phyloP scores from a whole-genome alignment of 2,329 filamentous ascomycete species.

The Neonectria coccinea region DNA sequence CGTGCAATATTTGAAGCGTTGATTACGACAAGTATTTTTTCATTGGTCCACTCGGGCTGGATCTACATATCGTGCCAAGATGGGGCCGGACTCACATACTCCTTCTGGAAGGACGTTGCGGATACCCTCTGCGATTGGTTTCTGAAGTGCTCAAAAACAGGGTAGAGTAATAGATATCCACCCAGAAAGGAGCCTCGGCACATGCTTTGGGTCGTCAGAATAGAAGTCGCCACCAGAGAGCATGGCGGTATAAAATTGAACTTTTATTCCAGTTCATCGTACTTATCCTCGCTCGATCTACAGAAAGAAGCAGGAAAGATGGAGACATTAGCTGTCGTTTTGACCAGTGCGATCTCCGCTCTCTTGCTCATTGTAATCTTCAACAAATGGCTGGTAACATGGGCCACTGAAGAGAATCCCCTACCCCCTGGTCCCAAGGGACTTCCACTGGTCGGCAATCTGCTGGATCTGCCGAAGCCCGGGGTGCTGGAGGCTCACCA shows the following conservation, averaged over 20 bases:
- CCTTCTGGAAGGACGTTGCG: too few relatives aligned
- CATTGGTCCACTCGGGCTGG: too few relatives aligned
- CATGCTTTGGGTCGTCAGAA: neutral
- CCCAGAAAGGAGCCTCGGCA: neutral
- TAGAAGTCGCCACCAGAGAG: too few relatives aligned
- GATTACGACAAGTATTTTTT: too few relatives aligned
- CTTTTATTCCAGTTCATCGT: neutral
- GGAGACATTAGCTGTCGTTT: neutral
- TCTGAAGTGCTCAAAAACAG: neutral
- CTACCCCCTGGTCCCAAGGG: slow-evolving; percentile 35
- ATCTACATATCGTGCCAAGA: too few relatives aligned
- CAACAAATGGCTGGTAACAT: too few relatives aligned
- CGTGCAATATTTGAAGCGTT: too few relatives aligned
- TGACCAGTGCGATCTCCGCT: too few relatives aligned
- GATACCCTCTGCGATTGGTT: neutral
- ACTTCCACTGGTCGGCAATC: slow-evolving; percentile 30
- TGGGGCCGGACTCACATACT: too few relatives aligned
- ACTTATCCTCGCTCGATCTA: neutral
- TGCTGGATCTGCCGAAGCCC: slow-evolving; percentile 28
- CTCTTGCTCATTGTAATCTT: too few relatives aligned
- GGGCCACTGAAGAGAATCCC: too few relatives aligned
- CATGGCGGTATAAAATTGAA: neutral
- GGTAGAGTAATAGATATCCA: neutral
- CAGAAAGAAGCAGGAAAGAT: neutral
- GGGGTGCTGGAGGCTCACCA: slow-evolving; percentile 27